Evolutionary conservation across 768 basidiomycete species (phyloP).

Genomic region (Suillus discolor): DNA sequence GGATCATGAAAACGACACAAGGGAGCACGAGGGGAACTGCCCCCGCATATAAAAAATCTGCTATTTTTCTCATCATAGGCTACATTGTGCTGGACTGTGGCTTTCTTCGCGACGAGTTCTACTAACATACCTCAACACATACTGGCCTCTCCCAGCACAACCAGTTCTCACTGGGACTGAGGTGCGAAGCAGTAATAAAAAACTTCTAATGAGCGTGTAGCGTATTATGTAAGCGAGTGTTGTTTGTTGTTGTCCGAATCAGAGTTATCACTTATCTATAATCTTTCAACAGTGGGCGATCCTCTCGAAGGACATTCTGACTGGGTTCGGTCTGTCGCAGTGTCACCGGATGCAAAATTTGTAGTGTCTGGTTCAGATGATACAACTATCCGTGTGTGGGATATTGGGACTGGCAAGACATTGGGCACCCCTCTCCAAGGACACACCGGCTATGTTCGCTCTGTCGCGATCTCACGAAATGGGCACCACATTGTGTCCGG

Average conservation of each 20-base stretch:
- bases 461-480: no score
- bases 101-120: not conserved
- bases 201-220: no score
- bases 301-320: no score
- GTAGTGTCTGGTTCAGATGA: not conserved
- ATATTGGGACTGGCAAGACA: no score
- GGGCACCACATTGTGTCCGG: no score
- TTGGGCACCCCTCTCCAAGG: no score
- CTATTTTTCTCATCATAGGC: not conserved
- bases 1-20: not conserved
- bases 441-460: accelerated
- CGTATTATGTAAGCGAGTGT: no score
- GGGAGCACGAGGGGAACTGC: not conserved
- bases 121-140: not conserved
- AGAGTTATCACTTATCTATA: no score
- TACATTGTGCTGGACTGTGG: not conserved
- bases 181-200: no score
- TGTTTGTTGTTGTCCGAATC: no score
- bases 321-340: not conserved
- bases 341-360: not conserved
- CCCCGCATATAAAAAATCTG: not conserved
- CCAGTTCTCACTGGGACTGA: not conserved
- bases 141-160: not conserved
- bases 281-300: no score
- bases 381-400: no score